These are phyloP conservation scores for Alloteropsis semialata DNA, from an alignment of 176 grass and related monocot species.

Conservation along the genomic window DNA sequence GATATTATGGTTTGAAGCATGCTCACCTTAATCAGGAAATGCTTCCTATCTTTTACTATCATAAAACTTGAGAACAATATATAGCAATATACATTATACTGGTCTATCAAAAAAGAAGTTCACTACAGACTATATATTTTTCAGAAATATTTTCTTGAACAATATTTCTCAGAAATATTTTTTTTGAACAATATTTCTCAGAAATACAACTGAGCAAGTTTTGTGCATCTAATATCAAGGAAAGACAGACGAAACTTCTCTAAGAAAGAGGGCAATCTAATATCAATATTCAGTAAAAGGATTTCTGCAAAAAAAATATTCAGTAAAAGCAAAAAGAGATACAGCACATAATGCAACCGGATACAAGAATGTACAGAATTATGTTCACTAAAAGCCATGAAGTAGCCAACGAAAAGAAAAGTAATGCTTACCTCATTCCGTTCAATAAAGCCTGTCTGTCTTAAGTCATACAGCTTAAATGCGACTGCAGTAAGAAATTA, in stretches of 20 bases:
- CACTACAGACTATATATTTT: not conserved
- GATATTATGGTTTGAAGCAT: not conserved
- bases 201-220: not conserved
- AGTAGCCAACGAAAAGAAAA: no score
- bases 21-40: not conserved
- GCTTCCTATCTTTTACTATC: not conserved
- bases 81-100: not conserved
- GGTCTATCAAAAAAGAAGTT: not conserved
- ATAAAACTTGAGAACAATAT: not conserved
- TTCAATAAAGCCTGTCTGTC: conserved; percentile 48
- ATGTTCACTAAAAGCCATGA: no score
- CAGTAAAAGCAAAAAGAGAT: no score
- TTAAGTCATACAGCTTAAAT: conserved; percentile 62
- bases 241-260: no score
- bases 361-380: no score
- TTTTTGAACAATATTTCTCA: not conserved
- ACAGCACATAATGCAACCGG: no score
- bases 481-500: conserved; percentile 41
- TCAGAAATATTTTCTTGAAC: not conserved
- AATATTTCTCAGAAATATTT: not conserved
- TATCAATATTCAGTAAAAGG: no score
- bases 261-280: no score
- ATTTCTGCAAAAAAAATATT: no score
- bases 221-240: conserved; percentile 6
- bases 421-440: conserved; percentile 35